These are phyloP conservation scores for Malassezia dermatis DNA, from an alignment of 1,284 basidiomycete genomes.

Conservation along the genomic window DNA sequence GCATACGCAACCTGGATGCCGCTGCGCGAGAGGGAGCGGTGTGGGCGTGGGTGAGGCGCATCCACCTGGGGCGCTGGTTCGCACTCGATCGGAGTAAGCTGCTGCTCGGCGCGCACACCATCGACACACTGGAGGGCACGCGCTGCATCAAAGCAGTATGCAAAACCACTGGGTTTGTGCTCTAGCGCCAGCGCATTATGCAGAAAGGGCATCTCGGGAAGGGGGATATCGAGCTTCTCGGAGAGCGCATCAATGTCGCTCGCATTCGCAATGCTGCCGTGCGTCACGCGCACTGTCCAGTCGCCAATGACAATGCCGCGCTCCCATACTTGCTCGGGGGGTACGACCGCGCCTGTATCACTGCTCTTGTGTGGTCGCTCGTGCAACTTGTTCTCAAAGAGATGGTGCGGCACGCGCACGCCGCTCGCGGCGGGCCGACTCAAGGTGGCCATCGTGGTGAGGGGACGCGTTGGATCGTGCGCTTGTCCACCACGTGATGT, in stretches of 20 bases:
- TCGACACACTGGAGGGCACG: constrained; percentile 64
- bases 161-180: constrained; percentile 56
- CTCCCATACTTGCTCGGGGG: constrained; percentile 3
- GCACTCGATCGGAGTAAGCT: constrained; percentile 2
- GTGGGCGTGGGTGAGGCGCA: background rate
- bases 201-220: constrained; percentile 97
- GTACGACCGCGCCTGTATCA: background rate
- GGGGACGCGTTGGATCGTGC: background rate
- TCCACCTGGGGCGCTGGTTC: background rate
- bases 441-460: background rate
- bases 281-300: constrained; percentile 33
- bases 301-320: constrained; percentile 34
- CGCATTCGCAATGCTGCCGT: constrained; percentile 39
- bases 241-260: constrained; percentile 54
- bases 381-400: constrained; percentile 3
- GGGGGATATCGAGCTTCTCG: constrained; percentile 65
- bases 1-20: constrained; percentile 89
- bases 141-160: constrained; percentile 60
- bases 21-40: background rate
- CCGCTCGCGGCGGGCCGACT: background rate
- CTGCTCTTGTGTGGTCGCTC: background rate
- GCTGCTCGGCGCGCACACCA: constrained; percentile 59
- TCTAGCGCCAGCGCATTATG: constrained; percentile 63
- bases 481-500: background rate
- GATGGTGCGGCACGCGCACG: background rate